Evolutionary conservation across 192 early-diverging fungal species (phyloP).

Genomic region (Blastocladiella britannica): DNA sequence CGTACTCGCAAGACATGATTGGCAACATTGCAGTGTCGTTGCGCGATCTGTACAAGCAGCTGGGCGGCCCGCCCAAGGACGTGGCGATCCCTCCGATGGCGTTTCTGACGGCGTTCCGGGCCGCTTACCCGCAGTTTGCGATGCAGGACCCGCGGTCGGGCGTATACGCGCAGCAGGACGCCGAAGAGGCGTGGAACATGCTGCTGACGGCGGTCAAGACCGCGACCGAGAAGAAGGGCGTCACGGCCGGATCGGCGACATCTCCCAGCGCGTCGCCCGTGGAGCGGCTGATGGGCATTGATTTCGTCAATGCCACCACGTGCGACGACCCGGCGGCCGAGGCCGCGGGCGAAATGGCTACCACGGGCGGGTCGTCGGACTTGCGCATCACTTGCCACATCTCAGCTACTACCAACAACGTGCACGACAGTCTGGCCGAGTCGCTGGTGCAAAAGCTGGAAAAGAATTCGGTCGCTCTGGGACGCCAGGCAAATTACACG

Average conservation of each 20-base stretch:
- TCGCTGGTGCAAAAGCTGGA: constrained; percentile 64
- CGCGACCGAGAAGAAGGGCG: constrained; percentile 3
- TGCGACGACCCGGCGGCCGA: constrained; percentile 18
- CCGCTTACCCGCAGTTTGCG: constrained; percentile 67
- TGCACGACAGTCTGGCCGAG: constrained; percentile 20
- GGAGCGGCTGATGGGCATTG: constrained; percentile 68
- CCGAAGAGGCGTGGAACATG: constrained; percentile 93
- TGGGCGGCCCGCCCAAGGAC: constrained; percentile 30
- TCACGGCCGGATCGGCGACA: constrained; percentile 5
- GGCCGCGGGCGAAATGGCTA: constrained; percentile 17
- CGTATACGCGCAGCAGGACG: constrained; percentile 81
- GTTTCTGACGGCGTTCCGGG: constrained; percentile 59
- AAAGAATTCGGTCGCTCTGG: constrained; percentile 67
- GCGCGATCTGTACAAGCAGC: constrained; percentile 46
- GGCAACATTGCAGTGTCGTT: constrained; percentile 48
- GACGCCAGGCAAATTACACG: constrained; percentile 56
- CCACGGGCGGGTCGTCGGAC: constrained; percentile 9
- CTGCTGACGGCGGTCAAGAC: constrained; percentile 42
- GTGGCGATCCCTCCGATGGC: constrained; percentile 53
- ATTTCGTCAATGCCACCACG: constrained; percentile 30
- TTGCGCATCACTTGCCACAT: constrained; percentile 39
- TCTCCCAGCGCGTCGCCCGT: constrained; percentile 13
- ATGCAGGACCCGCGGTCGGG: constrained; percentile 46
- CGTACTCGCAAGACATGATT: constrained; percentile 9
- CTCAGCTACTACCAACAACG: constrained; percentile 20